These are phyloP conservation scores for Mentha longifolia DNA, from an alignment of 257 asterid species.

Conservation along the genomic window DNA sequence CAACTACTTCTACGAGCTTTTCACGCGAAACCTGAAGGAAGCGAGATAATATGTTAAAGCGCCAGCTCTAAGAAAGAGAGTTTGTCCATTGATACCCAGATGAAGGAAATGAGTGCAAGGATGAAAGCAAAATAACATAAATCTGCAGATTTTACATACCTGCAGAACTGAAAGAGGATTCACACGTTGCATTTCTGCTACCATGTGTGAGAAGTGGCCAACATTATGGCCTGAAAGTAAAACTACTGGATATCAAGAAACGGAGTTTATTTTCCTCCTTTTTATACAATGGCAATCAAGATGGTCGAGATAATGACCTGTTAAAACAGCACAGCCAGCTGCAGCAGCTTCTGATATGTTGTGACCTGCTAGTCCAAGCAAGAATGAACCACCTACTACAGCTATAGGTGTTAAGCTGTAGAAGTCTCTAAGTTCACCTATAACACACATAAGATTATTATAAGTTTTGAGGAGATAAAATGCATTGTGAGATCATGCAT, in stretches of 20 bases:
- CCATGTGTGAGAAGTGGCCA: constrained; percentile 87
- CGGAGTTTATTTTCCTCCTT: background rate
- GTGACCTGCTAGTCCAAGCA: constrained; percentile 74
- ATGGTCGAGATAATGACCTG: constrained; percentile 50
- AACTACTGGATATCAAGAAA: constrained; percentile 26
- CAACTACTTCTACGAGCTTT: constrained; percentile 58
- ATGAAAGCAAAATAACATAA: constrained; percentile 17
- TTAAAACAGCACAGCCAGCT: constrained; percentile 93
- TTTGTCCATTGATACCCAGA: no score
- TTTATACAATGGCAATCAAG: constrained; percentile 17
- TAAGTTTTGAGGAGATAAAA: background rate
- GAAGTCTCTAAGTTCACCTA: constrained; percentile 80
- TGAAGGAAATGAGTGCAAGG: background rate
- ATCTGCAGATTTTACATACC: constrained; percentile 46
- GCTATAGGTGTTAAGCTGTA: constrained; percentile 79
- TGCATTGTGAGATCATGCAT: background rate
- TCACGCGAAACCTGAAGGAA: constrained; percentile 66
- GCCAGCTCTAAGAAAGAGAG: no score
- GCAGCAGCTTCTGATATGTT: constrained; percentile 95
- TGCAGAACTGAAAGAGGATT: constrained; percentile 85
- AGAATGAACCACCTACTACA: constrained; percentile 93
- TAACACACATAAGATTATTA: constrained; percentile 32
- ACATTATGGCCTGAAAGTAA: constrained; percentile 64
- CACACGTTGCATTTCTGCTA: constrained; percentile 67
- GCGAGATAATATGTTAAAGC: background rate